These are phyloP conservation scores for Persicaria maculosa DNA, from an alignment of 148 eudicot species.

Conservation along the genomic window DNA sequence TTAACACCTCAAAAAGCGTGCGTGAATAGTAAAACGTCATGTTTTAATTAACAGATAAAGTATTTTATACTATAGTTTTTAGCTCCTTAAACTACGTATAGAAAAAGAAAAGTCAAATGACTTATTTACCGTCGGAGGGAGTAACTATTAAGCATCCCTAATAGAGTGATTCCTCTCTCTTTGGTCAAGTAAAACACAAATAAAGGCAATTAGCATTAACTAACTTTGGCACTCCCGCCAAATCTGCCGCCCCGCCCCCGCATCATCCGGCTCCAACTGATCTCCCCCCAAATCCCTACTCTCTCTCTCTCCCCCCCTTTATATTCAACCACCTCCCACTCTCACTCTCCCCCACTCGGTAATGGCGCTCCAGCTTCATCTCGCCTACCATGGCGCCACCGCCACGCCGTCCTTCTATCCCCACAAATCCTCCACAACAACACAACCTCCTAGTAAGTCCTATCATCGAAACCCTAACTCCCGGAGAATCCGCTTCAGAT, in stretches of 20 bases:
- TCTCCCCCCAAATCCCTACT: constrained; percentile 3
- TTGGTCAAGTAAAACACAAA: neutral
- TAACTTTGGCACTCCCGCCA: neutral
- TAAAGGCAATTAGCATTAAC: neutral
- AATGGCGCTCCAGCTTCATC: constrained; percentile 9
- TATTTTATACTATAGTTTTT: no score
- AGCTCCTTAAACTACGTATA: no score
- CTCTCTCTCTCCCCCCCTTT: neutral
- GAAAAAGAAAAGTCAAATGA: no score
- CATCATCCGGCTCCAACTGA: constrained; percentile 4
- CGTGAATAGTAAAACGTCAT: no score
- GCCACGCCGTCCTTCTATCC: neutral
- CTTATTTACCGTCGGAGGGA: no score
- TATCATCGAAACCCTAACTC: neutral
- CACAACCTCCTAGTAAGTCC: neutral
- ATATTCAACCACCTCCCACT: neutral
- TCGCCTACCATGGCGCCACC: neutral
- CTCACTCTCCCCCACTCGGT: neutral
- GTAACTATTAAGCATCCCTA: neutral
- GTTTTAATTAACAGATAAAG: no score
- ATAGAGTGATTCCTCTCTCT: neutral
- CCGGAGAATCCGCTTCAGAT: constrained; percentile 6
- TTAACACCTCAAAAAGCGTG: no score
- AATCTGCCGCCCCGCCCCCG: neutral
- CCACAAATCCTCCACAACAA: neutral